phyloP scores from a whole-genome alignment of 352 stramenopile genomes.

The Pythium phragmitis region DNA sequence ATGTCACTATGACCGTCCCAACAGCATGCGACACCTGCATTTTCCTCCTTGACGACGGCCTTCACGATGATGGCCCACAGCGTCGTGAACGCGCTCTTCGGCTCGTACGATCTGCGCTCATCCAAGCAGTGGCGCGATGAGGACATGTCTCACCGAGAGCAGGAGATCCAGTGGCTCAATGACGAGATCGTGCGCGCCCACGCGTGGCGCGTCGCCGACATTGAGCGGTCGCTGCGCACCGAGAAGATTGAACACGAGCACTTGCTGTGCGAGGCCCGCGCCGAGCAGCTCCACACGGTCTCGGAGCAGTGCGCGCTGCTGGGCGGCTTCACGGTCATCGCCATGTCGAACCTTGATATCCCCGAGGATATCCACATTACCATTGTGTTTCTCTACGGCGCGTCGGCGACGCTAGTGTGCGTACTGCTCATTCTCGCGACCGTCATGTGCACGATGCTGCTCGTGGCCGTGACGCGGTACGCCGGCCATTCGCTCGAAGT shows the following conservation, averaged over 20 bases:
- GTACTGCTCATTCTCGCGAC: conserved; percentile 55
- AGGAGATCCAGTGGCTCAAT: conserved; percentile 78
- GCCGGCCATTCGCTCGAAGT: conserved; percentile 50
- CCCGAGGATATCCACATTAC: conserved; percentile 28
- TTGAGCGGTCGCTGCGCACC: conserved; percentile 58
- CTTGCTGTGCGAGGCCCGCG: conserved; percentile 56
- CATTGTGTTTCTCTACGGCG: conserved; percentile 49
- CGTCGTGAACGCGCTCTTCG: conserved; percentile 70
- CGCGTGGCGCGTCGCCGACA: conserved; percentile 64
- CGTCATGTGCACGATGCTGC: conserved; percentile 67
- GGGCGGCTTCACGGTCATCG: conserved; percentile 64
- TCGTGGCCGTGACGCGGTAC: conserved; percentile 70
- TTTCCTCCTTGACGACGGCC: not conserved
- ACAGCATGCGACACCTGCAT: not conserved
- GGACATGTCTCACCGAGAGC: conserved; percentile 59
- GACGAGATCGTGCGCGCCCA: conserved; percentile 71
- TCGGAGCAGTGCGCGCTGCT: conserved; percentile 70
- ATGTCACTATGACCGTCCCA: conserved; percentile 1
- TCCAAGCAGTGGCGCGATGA: conserved; percentile 79
- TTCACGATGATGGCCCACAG: conserved; percentile 41
- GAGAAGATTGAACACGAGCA: conserved; percentile 72
- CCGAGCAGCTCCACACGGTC: conserved; percentile 68
- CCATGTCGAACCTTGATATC: conserved; percentile 62
- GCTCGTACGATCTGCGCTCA: conserved; percentile 74
- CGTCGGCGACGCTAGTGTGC: conserved; percentile 51